Conservation (phyloP, 495 filamentous ascomycete species). For the Neurospora hispaniola region DNA sequence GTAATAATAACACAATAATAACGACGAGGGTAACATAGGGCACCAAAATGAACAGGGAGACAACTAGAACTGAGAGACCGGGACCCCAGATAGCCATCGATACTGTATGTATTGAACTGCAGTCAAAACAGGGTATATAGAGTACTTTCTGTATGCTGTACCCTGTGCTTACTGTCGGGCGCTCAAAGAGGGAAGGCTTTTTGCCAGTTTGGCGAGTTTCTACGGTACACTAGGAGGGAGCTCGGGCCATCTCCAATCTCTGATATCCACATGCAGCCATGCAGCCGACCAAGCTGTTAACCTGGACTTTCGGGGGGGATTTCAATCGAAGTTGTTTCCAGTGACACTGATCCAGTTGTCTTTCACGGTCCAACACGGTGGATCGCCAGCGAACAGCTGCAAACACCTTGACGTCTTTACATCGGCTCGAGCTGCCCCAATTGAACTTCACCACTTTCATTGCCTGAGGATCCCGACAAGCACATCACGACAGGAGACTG, state of each 20-base stretch:
- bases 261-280: slow-evolving; percentile 14
- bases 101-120: too few relatives aligned
- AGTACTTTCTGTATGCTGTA: too few relatives aligned
- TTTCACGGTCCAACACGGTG: background rate
- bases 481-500: background rate
- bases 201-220: too few relatives aligned
- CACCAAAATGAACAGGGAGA: too few relatives aligned
- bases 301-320: slow-evolving; percentile 2
- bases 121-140: too few relatives aligned
- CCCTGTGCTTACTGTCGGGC: too few relatives aligned
- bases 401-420: background rate
- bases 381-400: background rate
- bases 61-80: too few relatives aligned
- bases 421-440: background rate
- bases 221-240: slow-evolving; percentile 5
- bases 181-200: too few relatives aligned
- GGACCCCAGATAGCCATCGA: too few relatives aligned
- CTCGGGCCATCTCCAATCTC: slow-evolving; percentile 11
- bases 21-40: too few relatives aligned
- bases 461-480: background rate
- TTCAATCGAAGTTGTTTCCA: background rate
- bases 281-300: slow-evolving; percentile 4
- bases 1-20: too few relatives aligned
- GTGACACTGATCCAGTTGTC: background rate
- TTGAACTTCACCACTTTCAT: background rate